A percentile compares a stretch with the other conserved stretches of the same genome.
These are phyloP conservation scores for Oldenlandia corymbosa DNA, from an alignment of 257 asterid genomes.

Conservation along the genomic window DNA sequence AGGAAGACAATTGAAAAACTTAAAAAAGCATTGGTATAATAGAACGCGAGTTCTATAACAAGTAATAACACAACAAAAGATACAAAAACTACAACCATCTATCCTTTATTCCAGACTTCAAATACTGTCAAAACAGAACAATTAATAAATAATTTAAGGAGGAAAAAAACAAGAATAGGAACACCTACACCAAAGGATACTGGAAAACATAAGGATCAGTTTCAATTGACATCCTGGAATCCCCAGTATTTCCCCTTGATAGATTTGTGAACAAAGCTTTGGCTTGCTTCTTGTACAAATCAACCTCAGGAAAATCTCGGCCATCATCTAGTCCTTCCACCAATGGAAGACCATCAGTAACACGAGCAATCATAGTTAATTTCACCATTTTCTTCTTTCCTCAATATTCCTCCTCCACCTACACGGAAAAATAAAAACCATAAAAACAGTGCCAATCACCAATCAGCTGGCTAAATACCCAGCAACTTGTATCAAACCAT, in stretches of 20 bases:
- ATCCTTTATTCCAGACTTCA: no score
- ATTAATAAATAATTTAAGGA: no score
- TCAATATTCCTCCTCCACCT: conserved; percentile 22
- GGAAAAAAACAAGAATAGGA: neutral
- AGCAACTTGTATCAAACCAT: neutral
- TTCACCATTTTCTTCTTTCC: conserved; percentile 68
- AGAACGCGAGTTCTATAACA: no score
- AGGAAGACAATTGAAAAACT: no score
- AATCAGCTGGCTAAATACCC: no score
- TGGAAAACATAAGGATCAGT: conserved; percentile 86
- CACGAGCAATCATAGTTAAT: conserved; percentile 92
- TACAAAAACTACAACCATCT: no score
- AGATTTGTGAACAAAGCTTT: conserved; percentile 82
- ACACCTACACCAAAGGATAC: conserved; percentile 53
- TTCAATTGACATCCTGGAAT: conserved; percentile 93
- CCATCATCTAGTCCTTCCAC: conserved; percentile 96
- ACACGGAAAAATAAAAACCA: no score
- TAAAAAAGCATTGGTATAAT: no score
- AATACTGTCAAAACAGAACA: no score
- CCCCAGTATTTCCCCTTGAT: conserved; percentile 73
- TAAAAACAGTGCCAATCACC: no score
- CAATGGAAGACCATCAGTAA: conserved; percentile 88
- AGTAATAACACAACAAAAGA: no score
- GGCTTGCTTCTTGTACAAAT: conserved; percentile 81
- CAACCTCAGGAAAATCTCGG: conserved; percentile 79